phyloP scores from a whole-genome alignment of 805 yeast genomes.

The Starmerella roubikii region DNA sequence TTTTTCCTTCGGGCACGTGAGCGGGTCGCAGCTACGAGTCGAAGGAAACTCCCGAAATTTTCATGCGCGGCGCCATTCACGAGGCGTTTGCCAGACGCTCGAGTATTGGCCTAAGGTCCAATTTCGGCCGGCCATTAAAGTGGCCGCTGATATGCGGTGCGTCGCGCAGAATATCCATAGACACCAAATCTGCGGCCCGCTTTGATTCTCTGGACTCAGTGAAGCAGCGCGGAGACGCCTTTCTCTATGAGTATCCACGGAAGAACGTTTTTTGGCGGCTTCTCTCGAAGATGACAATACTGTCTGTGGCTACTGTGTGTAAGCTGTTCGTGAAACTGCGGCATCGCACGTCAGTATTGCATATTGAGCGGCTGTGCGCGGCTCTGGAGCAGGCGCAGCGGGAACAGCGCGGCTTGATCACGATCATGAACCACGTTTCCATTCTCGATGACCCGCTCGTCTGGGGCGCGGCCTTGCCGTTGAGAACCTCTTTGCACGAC shows the following conservation, averaged over 20 bases:
- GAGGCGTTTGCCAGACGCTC: too few relatives aligned
- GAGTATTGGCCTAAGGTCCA: too few relatives aligned
- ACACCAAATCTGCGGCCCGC: too few relatives aligned
- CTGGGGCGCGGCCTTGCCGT: constrained; percentile 76
- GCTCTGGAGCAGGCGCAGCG: constrained; percentile 49
- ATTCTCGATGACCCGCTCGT: constrained; percentile 73
- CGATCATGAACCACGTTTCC: constrained; percentile 76
- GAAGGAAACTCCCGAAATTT: too few relatives aligned
- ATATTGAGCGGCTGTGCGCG: constrained; percentile 48
- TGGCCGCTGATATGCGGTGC: too few relatives aligned
- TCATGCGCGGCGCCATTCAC: too few relatives aligned
- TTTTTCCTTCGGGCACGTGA: too few relatives aligned
- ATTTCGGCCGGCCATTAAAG: too few relatives aligned
- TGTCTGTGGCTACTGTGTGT: constrained; percentile 48
- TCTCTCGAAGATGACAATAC: constrained; percentile 55
- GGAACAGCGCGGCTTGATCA: constrained; percentile 64
- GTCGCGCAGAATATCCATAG: too few relatives aligned
- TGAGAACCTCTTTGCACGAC: constrained; percentile 42
- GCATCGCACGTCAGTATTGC: constrained; percentile 50
- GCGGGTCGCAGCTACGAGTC: too few relatives aligned
- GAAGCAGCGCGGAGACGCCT: constrained; percentile 43
- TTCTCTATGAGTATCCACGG: constrained; percentile 51
- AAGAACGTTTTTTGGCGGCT: constrained; percentile 46
- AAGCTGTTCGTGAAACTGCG: constrained; percentile 46
- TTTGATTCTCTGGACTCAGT: neutral